These are phyloP conservation scores for Elongisporangium anandrum DNA, from an alignment of 352 stramenopile genomes.

Conservation along the genomic window DNA sequence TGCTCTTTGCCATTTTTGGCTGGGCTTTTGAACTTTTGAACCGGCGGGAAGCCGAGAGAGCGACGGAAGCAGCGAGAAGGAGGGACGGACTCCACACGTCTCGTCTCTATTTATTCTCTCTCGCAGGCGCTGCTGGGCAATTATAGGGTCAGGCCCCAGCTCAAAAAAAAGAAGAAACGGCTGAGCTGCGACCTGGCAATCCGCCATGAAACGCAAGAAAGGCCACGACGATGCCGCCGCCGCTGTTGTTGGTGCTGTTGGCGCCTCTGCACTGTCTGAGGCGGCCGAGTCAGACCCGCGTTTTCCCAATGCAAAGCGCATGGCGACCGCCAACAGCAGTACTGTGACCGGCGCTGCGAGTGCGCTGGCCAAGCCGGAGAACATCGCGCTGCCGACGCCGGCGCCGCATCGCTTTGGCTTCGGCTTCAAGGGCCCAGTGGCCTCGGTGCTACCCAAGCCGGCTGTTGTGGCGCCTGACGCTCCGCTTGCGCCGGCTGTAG, in stretches of 20 bases:
- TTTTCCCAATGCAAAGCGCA: not conserved
- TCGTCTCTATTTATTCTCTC: not conserved
- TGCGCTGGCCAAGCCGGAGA: not conserved
- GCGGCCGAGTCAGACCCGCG: not conserved
- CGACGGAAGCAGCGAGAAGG: too few relatives aligned
- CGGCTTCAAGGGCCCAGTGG: conserved; percentile 27
- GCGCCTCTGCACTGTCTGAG: not conserved
- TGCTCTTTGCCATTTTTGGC: not conserved
- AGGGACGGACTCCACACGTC: not conserved
- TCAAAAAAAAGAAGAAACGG: not conserved
- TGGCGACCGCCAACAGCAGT: not conserved
- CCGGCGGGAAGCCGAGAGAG: not conserved
- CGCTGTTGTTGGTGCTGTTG: not conserved
- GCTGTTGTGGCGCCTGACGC: not conserved
- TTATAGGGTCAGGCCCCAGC: not conserved
- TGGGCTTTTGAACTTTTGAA: not conserved
- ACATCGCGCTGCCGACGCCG: conserved; percentile 1
- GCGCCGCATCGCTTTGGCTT: conserved; percentile 16
- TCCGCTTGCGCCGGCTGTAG: not conserved
- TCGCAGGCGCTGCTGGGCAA: not conserved
- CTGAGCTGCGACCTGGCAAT: not conserved
- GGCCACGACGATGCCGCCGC: not conserved
- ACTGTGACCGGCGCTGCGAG: not conserved
- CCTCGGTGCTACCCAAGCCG: not conserved
- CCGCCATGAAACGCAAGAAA: not conserved